Base-by-base conservation (phyloP, 805 yeast genomes). In the Priceomyces haplophilus region DNA sequence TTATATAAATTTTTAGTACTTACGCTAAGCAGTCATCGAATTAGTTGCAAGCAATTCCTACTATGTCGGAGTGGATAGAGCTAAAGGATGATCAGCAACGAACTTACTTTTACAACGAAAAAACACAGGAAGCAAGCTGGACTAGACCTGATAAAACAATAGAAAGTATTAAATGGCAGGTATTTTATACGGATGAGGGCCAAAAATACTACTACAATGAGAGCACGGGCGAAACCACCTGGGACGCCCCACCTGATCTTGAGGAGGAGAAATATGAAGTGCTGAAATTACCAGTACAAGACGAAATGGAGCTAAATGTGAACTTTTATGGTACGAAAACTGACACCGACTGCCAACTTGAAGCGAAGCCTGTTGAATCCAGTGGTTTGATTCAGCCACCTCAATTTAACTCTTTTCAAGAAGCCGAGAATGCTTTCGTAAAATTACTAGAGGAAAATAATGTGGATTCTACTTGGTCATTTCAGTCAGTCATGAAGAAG, bases 401-500 rank as follows among this genome's bases (percentile, higher is more conserved):
- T 0, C 47, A 46, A 31, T 54, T 45, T 2, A 48, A 43, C 12
- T 37, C 63, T 0, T 48, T 45, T 23, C 61, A 62, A 23, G 75
- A 69, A 15, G 75, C 77, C 2, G 75, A 72, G 34, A 49, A 53
- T 3, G 64, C 60, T 7, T 88, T 83, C 55, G 52, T 70, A 13
- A 58, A 65, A 2, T 68, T 88, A 75, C 64, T 89, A 7, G 59
- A 64, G 25, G 78, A 74, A 1, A 61, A 74, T 30, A 63, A 72
- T 6, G 87, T 88, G 2, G 89, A 83, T 57, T 74, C 85, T 0
- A 75, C 84, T 0, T 85, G 91, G 90, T 75, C 93, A 0, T 88
- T 88, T 60, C 78, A 75, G 38, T 69, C 69, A 44, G 83, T 85
- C 1, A 79, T 88, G 63, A 73, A 77, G 17, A 62, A 64, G 13